Base-by-base conservation (phyloP, 805 yeast species). In the Kregervanrija pseudodelftensis region DNA sequence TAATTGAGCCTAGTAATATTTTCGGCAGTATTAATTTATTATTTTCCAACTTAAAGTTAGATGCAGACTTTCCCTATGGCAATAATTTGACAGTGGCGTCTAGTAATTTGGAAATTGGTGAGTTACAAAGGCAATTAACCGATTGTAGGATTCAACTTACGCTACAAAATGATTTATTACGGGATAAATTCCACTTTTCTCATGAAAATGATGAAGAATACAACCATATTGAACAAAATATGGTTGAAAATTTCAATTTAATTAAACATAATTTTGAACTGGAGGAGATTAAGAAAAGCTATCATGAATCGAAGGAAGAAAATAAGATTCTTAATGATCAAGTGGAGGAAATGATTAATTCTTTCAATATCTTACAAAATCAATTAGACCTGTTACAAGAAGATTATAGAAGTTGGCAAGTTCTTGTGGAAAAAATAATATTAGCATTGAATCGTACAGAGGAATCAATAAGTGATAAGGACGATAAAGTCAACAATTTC, bases 101-200 rank as follows among this genome's bases (percentile, higher is more conserved):
- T 22, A 22, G 28, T 22, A 22, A 22, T 22, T 22, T 22, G n/a
- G 65, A 63, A 22, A 46, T 61, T 8, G 61, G 55, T 30, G 48
- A 44, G 5, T 42, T 66, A 17, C 58, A 61, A 33, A 59, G 57
- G 42, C 61, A 64, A 33, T 49, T 64, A 13, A 63, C 61, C 1
- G 60, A 65, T 45, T 63, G 62, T 44, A 63, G 58, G 47, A 56
- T 66, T 22, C 68, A 66, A 44, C 41, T 66, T 22, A 53, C 57
- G 37, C 42, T 66, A 33, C 62, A 62, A 33, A 53, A 55, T 31
- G 66, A 63, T 38, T 49, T 65, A 28, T 45, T 64, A 34, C 34
- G 57, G 17, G 56, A 58, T 14, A 49, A 53, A 30, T 30, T 34
- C 11, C 33, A 42, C 12, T 13, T 38, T 8, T 14, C 30, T 13